phyloP scores from a whole-genome alignment of 106 monocot genomes.

The Acorus calamus region DNA sequence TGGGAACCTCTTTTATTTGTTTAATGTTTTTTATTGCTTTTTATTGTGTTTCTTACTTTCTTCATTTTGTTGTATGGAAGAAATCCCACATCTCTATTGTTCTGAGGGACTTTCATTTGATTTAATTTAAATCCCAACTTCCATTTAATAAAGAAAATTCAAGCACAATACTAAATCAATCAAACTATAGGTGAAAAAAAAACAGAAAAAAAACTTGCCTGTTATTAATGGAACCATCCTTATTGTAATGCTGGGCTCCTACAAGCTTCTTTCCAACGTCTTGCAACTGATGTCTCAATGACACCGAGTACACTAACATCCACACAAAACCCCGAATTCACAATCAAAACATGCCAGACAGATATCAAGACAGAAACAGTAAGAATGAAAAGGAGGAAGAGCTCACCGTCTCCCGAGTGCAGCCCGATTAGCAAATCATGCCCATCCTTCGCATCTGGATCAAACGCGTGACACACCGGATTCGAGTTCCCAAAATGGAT shows the following conservation, averaged over 20 bases:
- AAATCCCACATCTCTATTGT: too few species aligned
- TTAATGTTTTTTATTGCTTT: too few species aligned
- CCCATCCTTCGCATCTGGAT: slow-evolving; percentile 82
- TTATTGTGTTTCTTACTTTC: too few species aligned
- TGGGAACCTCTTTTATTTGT: too few species aligned
- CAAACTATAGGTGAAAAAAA: slow-evolving; percentile 1
- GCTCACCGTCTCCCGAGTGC: slow-evolving; percentile 83
- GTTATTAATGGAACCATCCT: slow-evolving; percentile 65
- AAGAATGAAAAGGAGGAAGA: neutral
- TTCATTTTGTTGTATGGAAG: too few species aligned
- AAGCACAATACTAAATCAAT: neutral
- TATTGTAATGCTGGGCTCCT: slow-evolving; percentile 91
- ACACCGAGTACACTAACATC: slow-evolving; percentile 71
- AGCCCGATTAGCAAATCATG: slow-evolving; percentile 94
- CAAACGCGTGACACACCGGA: slow-evolving; percentile 84
- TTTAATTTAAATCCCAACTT: too few species aligned
- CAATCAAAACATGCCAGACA: too few species aligned
- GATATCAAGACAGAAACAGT: neutral
- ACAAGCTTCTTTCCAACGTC: slow-evolving; percentile 85
- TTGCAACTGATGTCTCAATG: slow-evolving; percentile 91
- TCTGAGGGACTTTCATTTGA: too few species aligned
- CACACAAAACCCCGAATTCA: too few species aligned
- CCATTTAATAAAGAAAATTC: too few species aligned
- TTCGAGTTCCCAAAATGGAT: slow-evolving; percentile 79
- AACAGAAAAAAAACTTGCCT: slow-evolving; percentile 40